phyloP scores from a whole-genome alignment of 306 rosid genomes.

The Trichosanthes truncata region DNA sequence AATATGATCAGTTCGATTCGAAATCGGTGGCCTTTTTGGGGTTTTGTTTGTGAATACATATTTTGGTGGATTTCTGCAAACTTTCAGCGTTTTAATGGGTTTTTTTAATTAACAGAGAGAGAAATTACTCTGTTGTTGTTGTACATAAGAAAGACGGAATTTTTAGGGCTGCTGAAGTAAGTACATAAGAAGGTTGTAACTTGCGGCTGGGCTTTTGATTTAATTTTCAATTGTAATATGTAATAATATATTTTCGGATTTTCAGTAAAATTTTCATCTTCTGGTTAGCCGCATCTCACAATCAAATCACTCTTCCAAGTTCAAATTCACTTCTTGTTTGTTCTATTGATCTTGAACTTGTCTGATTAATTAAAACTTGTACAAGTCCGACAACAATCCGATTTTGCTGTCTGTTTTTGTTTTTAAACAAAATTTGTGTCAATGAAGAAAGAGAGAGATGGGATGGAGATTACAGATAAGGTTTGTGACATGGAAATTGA shows the following conservation, averaged over 20 bases:
- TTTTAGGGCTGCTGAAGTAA: background rate
- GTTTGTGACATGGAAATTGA: background rate
- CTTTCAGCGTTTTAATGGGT: background rate
- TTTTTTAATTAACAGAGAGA: background rate
- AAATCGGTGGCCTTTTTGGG: constrained; percentile 1
- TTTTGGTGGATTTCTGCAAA: background rate
- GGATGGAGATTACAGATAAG: background rate
- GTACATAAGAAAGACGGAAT: background rate
- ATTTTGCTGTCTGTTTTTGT: background rate
- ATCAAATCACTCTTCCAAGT: background rate
- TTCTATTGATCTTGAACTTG: background rate
- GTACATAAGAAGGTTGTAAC: background rate
- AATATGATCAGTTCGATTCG: background rate
- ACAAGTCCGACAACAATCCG: background rate
- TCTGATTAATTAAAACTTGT: background rate
- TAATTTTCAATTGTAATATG: background rate
- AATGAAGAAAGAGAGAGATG: background rate
- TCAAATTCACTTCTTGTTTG: too few relatives aligned
- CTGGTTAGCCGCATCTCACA: background rate
- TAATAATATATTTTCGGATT: background rate
- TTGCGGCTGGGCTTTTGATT: constrained; percentile 4
- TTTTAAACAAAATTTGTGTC: background rate
- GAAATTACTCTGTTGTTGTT: background rate
- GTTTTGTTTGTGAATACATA: background rate
- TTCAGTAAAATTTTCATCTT: background rate